Percentiles rank a stretch among this genome's conserved stretches.
Conservation (phyloP, 148 eudicot genomes). For the Bassia scoparia region DNA sequence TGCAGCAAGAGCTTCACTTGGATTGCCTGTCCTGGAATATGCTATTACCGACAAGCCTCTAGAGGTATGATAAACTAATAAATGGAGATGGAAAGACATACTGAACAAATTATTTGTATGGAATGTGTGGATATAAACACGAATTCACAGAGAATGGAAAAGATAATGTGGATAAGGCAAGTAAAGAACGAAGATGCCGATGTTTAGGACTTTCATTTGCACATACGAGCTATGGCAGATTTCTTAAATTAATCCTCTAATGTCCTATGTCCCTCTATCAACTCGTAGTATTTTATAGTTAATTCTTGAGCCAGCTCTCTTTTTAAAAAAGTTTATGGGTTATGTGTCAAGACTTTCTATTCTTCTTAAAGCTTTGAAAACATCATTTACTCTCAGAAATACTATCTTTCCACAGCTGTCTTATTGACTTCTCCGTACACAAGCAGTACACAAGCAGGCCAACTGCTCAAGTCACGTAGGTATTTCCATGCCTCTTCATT, state of each 20-base stretch:
- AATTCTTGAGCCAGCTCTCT: too few species aligned
- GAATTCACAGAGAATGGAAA: background rate
- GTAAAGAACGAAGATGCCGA: background rate
- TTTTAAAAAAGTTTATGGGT: too few species aligned
- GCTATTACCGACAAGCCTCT: slow-evolving; percentile 68
- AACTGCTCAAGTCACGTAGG: too few species aligned
- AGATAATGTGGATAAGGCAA: background rate
- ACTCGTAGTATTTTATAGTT: too few species aligned
- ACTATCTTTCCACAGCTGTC: background rate
- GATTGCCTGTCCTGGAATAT: slow-evolving; percentile 81
- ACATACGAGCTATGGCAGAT: background rate
- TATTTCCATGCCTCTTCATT: too few species aligned
- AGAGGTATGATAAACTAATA: slow-evolving; percentile 39
- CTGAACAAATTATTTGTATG: background rate
- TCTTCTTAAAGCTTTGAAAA: background rate
- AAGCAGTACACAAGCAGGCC: too few species aligned
- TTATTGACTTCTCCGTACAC: background rate
- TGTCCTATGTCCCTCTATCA: background rate
- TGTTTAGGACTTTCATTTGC: background rate
- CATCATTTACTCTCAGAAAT: background rate
- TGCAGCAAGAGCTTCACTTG: slow-evolving; percentile 93
- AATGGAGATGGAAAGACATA: too few species aligned
- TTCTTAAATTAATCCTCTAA: background rate
- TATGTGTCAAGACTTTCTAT: too few species aligned
- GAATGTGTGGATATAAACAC: background rate